phyloP scores from a whole-genome alignment of 139 green algal genomes.

The Pseudopediastrum boryanum region DNA sequence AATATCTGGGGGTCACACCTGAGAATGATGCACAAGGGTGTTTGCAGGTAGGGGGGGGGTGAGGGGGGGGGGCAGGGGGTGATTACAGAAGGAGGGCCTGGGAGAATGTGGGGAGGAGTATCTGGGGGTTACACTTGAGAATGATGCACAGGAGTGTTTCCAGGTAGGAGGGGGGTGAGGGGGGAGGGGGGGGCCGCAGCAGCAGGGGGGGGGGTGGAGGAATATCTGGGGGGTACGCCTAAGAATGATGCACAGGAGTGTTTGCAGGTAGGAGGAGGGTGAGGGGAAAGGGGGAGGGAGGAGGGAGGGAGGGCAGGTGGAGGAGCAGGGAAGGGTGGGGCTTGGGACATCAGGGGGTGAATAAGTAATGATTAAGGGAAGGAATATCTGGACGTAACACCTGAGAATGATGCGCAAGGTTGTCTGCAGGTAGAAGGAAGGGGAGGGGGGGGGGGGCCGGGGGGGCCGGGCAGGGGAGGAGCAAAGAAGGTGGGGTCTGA shows the following conservation, averaged over 20 bases:
- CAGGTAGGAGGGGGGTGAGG: too few relatives aligned
- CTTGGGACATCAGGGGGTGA: too few relatives aligned
- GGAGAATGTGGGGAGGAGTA: neutral
- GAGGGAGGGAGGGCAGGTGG: too few relatives aligned
- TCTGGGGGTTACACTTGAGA: neutral
- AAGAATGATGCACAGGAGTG: too few relatives aligned
- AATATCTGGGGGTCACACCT: constrained; percentile 73
- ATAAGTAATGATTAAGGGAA: constrained; percentile 82
- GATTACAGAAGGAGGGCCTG: neutral
- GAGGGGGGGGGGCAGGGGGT: neutral
- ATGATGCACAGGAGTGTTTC: neutral
- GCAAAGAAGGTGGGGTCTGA: too few relatives aligned
- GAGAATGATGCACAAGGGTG: constrained; percentile 72
- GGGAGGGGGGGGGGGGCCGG: neutral
- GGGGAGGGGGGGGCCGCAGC: too few relatives aligned
- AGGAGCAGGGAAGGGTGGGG: too few relatives aligned
- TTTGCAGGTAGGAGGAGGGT: too few relatives aligned
- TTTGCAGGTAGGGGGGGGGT: constrained; percentile 62
- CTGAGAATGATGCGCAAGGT: constrained; percentile 70
- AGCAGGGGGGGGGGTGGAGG: too few relatives aligned
- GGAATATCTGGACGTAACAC: constrained; percentile 70
- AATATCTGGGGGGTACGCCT: too few relatives aligned
- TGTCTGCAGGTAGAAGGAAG: constrained; percentile 70
- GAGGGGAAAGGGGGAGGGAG: too few relatives aligned
- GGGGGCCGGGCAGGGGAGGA: too few relatives aligned